Base-by-base conservation (phyloP, 805 yeast genomes). In the Nakazawaea laoshanensis region DNA sequence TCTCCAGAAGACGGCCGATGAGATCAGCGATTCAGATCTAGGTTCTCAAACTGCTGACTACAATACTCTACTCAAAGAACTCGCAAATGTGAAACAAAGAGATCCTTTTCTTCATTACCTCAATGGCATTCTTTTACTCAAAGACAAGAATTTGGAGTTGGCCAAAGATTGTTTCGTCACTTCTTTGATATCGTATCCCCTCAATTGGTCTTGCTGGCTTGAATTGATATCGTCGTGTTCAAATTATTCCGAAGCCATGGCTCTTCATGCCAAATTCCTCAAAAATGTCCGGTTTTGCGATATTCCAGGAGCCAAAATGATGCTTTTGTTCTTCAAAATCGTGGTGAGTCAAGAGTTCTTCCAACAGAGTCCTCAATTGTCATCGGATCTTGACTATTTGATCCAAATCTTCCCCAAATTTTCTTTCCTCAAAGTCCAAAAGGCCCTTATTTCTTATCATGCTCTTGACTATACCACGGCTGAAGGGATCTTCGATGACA, bases 171-270 rank as follows among this genome's bases (percentile, higher is more conserved):
- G 61, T 28, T 65, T 88, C 20, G 61, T 75, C 19, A 65, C 64
- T 29, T 79, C 96, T 1, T 49, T 89, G 10, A 59, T 67, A 16
- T 32, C 66, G 19, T 86, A 78, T 45, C 95, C 96, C 0, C 82
- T 67, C 52, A 89, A 89, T 52, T 92, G 98, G 98, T 72, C 88
- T 35, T 81, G 92, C 38, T 92, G 96, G 96, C 65, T 69, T 37
- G 96, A 89, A 49, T 61, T 92, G 24, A 59, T 75, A 9, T 60
- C 73, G 4, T 74, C 84, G 33, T 56, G 85, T 19, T 55, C 70
- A 6, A 67, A 74, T 19, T 65, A 75, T 35, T 81, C 78, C 39
- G 83, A 81, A 35, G 79, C 85, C 0, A 37, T 59, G 30, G 43
- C 46, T 33, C 47, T 67, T 40, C 41, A 64, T 26, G 48, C 57